Evolutionary conservation across 2,329 filamentous ascomycete genomes (phyloP).

Genomic region (Arachnopeziza araneosa): DNA sequence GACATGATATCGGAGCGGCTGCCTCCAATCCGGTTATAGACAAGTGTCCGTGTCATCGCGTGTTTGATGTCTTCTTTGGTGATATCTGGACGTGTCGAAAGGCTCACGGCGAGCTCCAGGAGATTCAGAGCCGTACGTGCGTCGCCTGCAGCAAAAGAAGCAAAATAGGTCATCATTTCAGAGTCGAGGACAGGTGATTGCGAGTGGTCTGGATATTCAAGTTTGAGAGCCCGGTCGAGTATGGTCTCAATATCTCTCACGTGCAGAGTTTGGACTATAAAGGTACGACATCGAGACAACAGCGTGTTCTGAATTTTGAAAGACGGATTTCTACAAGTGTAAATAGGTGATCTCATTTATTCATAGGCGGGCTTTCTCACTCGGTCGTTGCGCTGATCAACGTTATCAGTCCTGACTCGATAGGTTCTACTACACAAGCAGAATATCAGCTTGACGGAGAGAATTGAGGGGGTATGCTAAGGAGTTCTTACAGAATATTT

Average conservation of each 20-base stretch:
- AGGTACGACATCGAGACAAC: slow-evolving; percentile 8
- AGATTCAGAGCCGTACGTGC: slow-evolving; percentile 7
- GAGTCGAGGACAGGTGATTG: slow-evolving; percentile 4
- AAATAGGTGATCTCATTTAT: neutral
- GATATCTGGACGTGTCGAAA: slow-evolving; percentile 2
- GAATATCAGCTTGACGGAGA: neutral
- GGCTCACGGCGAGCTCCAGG: slow-evolving; percentile 7
- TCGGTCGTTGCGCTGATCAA: slow-evolving; percentile 7
- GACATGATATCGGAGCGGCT: slow-evolving; percentile 7
- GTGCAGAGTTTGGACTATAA: slow-evolving; percentile 4
- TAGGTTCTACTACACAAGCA: slow-evolving; percentile 1
- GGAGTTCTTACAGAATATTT: slow-evolving; percentile 7
- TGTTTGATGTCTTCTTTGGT: slow-evolving; percentile 8
- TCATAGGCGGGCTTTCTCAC: neutral
- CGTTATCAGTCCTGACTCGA: slow-evolving; percentile 8
- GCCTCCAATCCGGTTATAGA: slow-evolving; percentile 3
- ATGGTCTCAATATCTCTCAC: slow-evolving; percentile 3
- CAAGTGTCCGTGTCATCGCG: slow-evolving; percentile 8
- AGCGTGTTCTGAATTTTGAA: slow-evolving; percentile 7
- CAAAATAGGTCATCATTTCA: slow-evolving; percentile 5
- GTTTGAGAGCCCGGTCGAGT: slow-evolving; percentile 7
- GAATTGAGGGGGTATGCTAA: neutral
- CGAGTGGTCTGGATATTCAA: slow-evolving; percentile 5
- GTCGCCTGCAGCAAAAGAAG: slow-evolving; percentile 7
- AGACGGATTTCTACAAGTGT: slow-evolving; percentile 6